These are phyloP conservation scores for Backusella morwellensis DNA, from an alignment of 192 early-diverging fungal genomes.

Conservation along the genomic window DNA sequence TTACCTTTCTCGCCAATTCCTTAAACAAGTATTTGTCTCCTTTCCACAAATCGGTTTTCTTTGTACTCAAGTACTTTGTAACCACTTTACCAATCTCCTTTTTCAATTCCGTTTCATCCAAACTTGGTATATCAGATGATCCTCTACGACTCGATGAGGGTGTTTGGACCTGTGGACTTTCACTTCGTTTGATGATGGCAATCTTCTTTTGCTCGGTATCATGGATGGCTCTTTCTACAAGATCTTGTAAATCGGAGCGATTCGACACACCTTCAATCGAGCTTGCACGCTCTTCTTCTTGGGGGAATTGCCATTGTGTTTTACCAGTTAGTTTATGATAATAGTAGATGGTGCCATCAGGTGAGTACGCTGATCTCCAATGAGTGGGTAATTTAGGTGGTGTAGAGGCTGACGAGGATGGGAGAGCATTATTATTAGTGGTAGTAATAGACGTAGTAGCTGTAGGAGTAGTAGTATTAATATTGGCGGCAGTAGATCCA, in stretches of 20 bases:
- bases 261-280: slow-evolving; percentile 21
- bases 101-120: slow-evolving; percentile 27
- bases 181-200: neutral
- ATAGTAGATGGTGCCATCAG: slow-evolving; percentile 49
- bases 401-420: neutral
- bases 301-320: slow-evolving; percentile 53
- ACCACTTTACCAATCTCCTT: slow-evolving; percentile 32
- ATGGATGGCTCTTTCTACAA: slow-evolving; percentile 20
- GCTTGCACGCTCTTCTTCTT: slow-evolving; percentile 24
- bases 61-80: slow-evolving; percentile 40
- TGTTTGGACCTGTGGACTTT: slow-evolving; percentile 12
- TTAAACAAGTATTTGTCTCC: slow-evolving; percentile 48
- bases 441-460: neutral
- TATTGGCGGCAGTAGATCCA: neutral
- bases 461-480: neutral
- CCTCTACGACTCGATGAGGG: neutral
- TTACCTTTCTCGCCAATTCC: slow-evolving; percentile 49
- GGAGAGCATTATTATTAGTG: neutral
- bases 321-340: slow-evolving; percentile 49
- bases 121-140: neutral
- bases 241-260: slow-evolving; percentile 17
- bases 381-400: slow-evolving; percentile 40
- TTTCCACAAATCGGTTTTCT: slow-evolving; percentile 40
- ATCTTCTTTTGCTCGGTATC: slow-evolving; percentile 23
- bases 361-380: slow-evolving; percentile 43